Conservation (phyloP, 352 stramenopile species). For the Blastocystis sp. region DNA sequence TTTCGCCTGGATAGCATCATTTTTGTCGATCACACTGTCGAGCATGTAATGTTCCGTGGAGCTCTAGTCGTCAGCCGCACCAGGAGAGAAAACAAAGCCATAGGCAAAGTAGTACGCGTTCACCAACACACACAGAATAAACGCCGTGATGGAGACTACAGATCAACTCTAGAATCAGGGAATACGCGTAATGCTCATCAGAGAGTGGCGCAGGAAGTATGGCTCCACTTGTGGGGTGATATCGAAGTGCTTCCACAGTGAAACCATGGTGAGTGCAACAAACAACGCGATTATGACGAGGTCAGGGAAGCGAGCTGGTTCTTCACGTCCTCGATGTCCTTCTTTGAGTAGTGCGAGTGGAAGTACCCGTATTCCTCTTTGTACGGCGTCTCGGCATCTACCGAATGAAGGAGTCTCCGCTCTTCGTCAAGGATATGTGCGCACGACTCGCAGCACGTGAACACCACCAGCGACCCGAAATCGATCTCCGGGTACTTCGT, state of each 20-base stretch:
- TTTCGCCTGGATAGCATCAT: not conserved
- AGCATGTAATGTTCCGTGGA: not conserved
- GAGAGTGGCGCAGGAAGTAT: constrained; percentile 32
- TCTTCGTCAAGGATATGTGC: constrained; percentile 39
- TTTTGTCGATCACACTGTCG: not conserved
- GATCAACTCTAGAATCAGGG: not conserved
- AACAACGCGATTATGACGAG: not conserved
- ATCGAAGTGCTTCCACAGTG: constrained; percentile 7
- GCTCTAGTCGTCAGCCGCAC: not conserved
- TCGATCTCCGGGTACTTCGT: constrained; percentile 61
- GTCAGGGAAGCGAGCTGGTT: constrained; percentile 28
- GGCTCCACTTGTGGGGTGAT: constrained; percentile 15
- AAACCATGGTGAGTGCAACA: not conserved
- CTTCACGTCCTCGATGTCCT: constrained; percentile 64
- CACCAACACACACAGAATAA: not conserved
- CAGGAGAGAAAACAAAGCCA: not conserved
- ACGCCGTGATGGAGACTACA: constrained; percentile 35
- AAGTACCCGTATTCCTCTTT: constrained; percentile 41
- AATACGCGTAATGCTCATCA: not conserved
- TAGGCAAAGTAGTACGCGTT: not conserved
- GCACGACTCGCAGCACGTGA: constrained; percentile 62
- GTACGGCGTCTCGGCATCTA: constrained; percentile 3
- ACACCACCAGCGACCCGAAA: constrained; percentile 59
- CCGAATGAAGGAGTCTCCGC: not conserved
- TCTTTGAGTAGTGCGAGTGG: constrained; percentile 63